Evolutionary conservation across 2,329 filamentous ascomycete species (phyloP).

Genomic region (Erysiphe pulchra): DNA sequence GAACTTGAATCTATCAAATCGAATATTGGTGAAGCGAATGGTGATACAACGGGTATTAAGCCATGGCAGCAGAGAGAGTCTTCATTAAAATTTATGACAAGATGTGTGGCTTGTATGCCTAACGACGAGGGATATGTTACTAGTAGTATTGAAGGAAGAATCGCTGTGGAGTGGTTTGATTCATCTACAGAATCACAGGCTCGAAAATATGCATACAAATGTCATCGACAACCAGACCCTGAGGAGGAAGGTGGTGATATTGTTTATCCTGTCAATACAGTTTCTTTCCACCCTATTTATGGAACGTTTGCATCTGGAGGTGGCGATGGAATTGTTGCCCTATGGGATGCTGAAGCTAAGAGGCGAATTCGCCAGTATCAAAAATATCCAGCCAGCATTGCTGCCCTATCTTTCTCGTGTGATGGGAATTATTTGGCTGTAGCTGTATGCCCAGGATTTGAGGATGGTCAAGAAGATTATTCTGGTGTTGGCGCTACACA

Average conservation of each 20-base stretch:
- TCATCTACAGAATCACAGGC: slow-evolving; percentile 66
- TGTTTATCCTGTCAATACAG: slow-evolving; percentile 46
- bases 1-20: slow-evolving; percentile 45
- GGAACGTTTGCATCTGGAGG: slow-evolving; percentile 44
- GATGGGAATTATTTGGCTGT: slow-evolving; percentile 41
- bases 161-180: slow-evolving; percentile 96
- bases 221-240: slow-evolving; percentile 53
- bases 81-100: slow-evolving; percentile 85
- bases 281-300: slow-evolving; percentile 42
- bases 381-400: slow-evolving; percentile 34
- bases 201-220: slow-evolving; percentile 96
- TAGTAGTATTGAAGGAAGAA: slow-evolving; percentile 76
- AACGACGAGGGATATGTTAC: slow-evolving; percentile 86
- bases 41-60: slow-evolving; percentile 25
- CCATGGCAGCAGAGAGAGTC: slow-evolving; percentile 90
- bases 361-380: slow-evolving; percentile 44
- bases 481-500: slow-evolving; percentile 45
- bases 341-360: slow-evolving; percentile 51
- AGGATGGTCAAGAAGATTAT: slow-evolving; percentile 51
- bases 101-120: slow-evolving; percentile 86
- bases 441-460: slow-evolving; percentile 42
- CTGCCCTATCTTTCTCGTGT: slow-evolving; percentile 33
- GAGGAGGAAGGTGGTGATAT: slow-evolving; percentile 34
- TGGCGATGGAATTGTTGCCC: slow-evolving; percentile 42
- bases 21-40: slow-evolving; percentile 24